Evolutionary conservation across 2,329 filamentous ascomycete genomes (phyloP), one percentile per base, ranked within the genome.

Genomic region (Colletotrichum tabaci): DNA sequence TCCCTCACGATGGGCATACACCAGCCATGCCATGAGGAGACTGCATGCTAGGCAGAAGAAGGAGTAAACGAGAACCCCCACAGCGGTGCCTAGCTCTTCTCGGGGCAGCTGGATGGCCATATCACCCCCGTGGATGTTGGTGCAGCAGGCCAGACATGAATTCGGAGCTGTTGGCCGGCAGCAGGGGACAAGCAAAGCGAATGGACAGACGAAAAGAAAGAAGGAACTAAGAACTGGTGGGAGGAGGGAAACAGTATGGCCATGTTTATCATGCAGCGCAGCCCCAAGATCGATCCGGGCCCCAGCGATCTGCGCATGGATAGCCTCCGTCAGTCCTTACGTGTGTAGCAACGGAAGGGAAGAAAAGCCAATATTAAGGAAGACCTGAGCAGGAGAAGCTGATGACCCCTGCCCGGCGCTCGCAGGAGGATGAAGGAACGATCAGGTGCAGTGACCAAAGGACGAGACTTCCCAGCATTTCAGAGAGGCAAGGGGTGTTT

Each of bases 1-100:
- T 46, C 79, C 79, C 74, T 85, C 84, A 53, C 78, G 78, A 69
- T 85, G 83, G 13, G 75, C 76, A 77, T 78, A 84, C 3, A 81
- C 79, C 26, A 85, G 73, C 78, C 81, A 82, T 35, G 82, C 74
- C 74, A 83, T 76, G 46, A 82, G 62, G 42, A 74, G 64, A 64
- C 79, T 80, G 65, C 77, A 77, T 10, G 70, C 64, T 35, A 84
- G 73, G 69, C 81, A 83, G 44, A 83, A 5, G 21, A 80, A 66
- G 26, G 81, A 83, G 74, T 80, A 83, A 13, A 78, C 15, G n/a
- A 83, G 77, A 23, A 84, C 77, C 46, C 73, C 77, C 63, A 77
- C 74, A 73, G 79, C 81, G 70, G 73, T 74, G 66, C 78, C 80
- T 46, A 80, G 70, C 67, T 79, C 80, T 62, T 78, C 80, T 64